phyloP scores from a whole-genome alignment of 345 rosid species.

The Nasturtium officinale region DNA sequence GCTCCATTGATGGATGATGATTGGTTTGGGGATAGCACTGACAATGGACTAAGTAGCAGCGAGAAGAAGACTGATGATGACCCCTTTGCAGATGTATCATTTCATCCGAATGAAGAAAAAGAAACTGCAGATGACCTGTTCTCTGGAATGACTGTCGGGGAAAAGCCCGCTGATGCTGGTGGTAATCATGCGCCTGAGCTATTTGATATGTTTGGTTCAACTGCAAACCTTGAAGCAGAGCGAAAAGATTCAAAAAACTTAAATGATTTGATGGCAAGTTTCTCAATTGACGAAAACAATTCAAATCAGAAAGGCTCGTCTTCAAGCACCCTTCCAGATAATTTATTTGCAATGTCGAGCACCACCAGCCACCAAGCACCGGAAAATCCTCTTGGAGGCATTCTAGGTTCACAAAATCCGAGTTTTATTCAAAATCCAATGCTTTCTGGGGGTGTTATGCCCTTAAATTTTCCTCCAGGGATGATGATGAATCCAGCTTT shows the following conservation, averaged over 20 bases:
- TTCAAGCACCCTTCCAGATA: slow-evolving; percentile 49
- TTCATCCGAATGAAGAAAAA: slow-evolving; percentile 56
- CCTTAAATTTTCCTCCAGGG: slow-evolving; percentile 65
- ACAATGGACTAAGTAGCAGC: slow-evolving; percentile 41
- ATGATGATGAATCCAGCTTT: slow-evolving; percentile 67
- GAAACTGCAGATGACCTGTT: slow-evolving; percentile 65
- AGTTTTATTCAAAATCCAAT: slow-evolving; percentile 53
- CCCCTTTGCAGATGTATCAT: slow-evolving; percentile 89
- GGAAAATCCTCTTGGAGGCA: slow-evolving; percentile 54
- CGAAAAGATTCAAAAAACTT: slow-evolving; percentile 47
- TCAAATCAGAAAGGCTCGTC: slow-evolving; percentile 52
- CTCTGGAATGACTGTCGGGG: slow-evolving; percentile 77
- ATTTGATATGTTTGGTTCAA: slow-evolving; percentile 69
- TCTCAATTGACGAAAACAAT: slow-evolving; percentile 57
- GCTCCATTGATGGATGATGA: slow-evolving; percentile 71
- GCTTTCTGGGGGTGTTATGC: slow-evolving; percentile 57
- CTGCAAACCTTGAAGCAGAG: slow-evolving; percentile 46
- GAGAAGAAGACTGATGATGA: slow-evolving; percentile 63
- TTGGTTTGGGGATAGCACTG: slow-evolving; percentile 68
- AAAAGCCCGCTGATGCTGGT: slow-evolving; percentile 46
- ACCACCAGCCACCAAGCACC: slow-evolving; percentile 48
- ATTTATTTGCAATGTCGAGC: slow-evolving; percentile 49
- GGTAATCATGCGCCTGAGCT: slow-evolving; percentile 53
- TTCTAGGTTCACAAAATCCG: slow-evolving; percentile 53
- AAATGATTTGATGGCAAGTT: slow-evolving; percentile 70